Evolutionary conservation across 164 flowering plant species (phyloP), one percentile per base, ranked within the genome.

Genomic region (Brasenia schreberi): DNA sequence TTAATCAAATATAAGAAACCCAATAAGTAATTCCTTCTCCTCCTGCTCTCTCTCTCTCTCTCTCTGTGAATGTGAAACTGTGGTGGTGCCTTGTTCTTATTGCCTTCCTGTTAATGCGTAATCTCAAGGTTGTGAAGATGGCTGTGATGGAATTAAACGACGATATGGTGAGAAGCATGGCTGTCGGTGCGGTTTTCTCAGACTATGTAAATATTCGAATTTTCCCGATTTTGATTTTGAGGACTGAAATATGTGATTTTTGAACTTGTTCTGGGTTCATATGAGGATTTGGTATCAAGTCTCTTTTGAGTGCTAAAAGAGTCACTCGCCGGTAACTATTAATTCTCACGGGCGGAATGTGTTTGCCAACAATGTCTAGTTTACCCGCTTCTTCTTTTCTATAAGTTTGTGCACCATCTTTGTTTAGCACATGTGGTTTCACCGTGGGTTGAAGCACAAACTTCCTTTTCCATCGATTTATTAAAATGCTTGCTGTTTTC

Each of bases 151-250:
- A 84, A 72, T 89, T 94, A 63, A 81, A 85, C 72, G 96, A 94
- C 64, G 88, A 81, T 17, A 82, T 70, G n/a, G 83, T 94, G 19
- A 81, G 90, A 63, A 86, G 84, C 77, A 91, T 94, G 97, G 68
- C 98, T 1, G 76, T 91, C 16, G 98, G 84, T 2, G 98, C 98
- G 42, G 83, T 91, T 63, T 94, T 94, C 77, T 81, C 98, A 6
- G 97, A 94, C 74, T 94, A 81, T 58, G 98, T 94, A 65, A 81
- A 90, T 69, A 68, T 49, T 49, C 12, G 12, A 9, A 2, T 49
- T 49, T 14, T 5, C 56, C 16, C 10, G 10, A 14, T 49, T 33
- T 33, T 33, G 4, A 3, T 33, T 33, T 33, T 33, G 39, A 33
- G 4, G 39, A 33, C 39, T 33, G 39, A 33, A 33, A 33, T 33